A percentile compares a stretch with the other conserved stretches of the same genome.
Evolutionary conservation across 2,329 filamentous ascomycete species (phyloP).

Genomic region (Microascus cirrosus): DNA sequence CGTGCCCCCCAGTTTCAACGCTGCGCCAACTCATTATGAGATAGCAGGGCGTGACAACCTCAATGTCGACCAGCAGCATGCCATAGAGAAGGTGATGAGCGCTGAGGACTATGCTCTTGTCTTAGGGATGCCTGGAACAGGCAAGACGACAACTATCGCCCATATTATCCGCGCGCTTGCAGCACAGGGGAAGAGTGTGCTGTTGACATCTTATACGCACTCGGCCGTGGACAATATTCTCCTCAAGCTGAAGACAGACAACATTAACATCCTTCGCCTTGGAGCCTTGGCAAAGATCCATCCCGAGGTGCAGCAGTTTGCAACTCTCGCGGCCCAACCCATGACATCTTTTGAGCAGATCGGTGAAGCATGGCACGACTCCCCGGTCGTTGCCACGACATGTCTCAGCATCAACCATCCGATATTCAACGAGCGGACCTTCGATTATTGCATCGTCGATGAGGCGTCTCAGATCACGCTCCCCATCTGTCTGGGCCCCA

Average conservation of each 20-base stretch:
- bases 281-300: conserved; percentile 80
- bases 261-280: conserved; percentile 71
- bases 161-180: conserved; percentile 91
- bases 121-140: conserved; percentile 94
- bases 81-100: conserved; percentile 91
- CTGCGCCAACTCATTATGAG: conserved; percentile 49
- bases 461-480: conserved; percentile 96
- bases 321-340: conserved; percentile 61
- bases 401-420: conserved; percentile 86
- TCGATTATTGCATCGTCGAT: conserved; percentile 98
- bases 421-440: conserved; percentile 77
- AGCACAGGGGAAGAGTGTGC: conserved; percentile 79
- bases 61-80: conserved; percentile 77
- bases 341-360: conserved; percentile 76
- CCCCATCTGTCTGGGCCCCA: conserved; percentile 86
- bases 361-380: conserved; percentile 70
- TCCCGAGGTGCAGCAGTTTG: conserved; percentile 77
- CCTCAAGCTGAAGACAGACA: conserved; percentile 73
- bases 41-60: conserved; percentile 43
- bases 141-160: conserved; percentile 95
- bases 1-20: conserved; percentile 61
- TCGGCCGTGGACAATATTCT: conserved; percentile 97
- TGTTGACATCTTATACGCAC: conserved; percentile 92
- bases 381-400: conserved; percentile 85
- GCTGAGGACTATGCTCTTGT: conserved; percentile 95